A percentile compares a stretch with the other conserved stretches of the same genome.
Evolutionary conservation across 208 protist genomes (phyloP).

Genomic region (Herpetomonas samuelpessoai): DNA sequence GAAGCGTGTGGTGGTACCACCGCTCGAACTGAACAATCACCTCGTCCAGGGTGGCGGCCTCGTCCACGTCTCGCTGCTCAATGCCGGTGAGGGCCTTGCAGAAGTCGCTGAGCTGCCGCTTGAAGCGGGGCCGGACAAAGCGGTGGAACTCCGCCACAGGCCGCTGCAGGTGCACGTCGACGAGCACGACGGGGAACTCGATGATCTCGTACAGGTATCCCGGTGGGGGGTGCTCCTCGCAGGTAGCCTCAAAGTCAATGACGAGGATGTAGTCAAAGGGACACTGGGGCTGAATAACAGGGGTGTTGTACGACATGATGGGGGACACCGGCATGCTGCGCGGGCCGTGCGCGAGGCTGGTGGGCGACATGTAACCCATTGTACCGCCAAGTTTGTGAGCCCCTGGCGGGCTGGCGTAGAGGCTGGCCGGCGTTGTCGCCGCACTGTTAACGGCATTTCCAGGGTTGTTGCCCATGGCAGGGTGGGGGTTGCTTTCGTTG

Average conservation of each 20-base stretch:
- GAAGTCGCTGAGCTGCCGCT: slow-evolving; percentile 85
- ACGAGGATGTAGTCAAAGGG: slow-evolving; percentile 91
- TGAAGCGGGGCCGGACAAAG: slow-evolving; percentile 83
- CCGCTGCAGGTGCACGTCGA: slow-evolving; percentile 70
- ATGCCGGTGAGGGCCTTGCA: slow-evolving; percentile 93
- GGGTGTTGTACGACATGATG: slow-evolving; percentile 27
- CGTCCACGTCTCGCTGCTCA: slow-evolving; percentile 85
- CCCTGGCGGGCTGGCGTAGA: not conserved
- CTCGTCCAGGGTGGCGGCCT: slow-evolving; percentile 59
- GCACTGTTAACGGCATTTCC: slow-evolving; percentile 20
- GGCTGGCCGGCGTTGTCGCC: slow-evolving; percentile 30
- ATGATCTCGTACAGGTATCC: slow-evolving; percentile 94
- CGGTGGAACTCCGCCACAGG: slow-evolving; percentile 82
- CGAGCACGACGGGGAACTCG: slow-evolving; percentile 93
- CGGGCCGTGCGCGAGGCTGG: slow-evolving; percentile 4
- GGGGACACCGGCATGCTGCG: slow-evolving; percentile 48
- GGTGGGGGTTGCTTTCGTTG: too few relatives aligned
- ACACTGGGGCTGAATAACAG: slow-evolving; percentile 29
- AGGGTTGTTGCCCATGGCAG: too few relatives aligned
- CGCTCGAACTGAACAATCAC: slow-evolving; percentile 80
- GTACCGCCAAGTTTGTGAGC: not conserved
- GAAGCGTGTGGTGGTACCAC: slow-evolving; percentile 70
- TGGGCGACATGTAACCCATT: not conserved
- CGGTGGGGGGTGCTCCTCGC: slow-evolving; percentile 68
- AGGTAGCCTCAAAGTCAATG: slow-evolving; percentile 92